Evolutionary conservation across 2,329 filamentous ascomycete genomes (phyloP).

Genomic region (Ceratocystis cacaofunesta): DNA sequence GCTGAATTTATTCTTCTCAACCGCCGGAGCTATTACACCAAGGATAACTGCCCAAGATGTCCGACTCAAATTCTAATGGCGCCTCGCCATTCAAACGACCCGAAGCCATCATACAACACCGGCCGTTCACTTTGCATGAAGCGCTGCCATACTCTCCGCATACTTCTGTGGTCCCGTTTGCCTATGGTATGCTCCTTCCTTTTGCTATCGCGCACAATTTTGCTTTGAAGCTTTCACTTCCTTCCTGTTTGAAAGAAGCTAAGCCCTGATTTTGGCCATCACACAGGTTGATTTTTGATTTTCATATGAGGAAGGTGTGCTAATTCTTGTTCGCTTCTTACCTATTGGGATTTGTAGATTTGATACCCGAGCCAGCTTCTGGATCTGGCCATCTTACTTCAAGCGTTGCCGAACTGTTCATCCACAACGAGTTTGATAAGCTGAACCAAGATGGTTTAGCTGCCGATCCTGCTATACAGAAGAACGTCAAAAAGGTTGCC

Average conservation of each 20-base stretch:
- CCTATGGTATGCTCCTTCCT: slow-evolving; percentile 40
- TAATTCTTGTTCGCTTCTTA: slow-evolving; percentile 1
- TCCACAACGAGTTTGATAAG: slow-evolving; percentile 42
- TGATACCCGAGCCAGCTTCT: slow-evolving; percentile 50
- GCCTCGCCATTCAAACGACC: slow-evolving; percentile 11
- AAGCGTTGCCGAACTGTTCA: slow-evolving; percentile 37
- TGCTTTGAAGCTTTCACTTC: neutral
- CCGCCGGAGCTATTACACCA: neutral
- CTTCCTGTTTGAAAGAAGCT: neutral
- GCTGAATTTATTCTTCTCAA: neutral
- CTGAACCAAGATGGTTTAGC: slow-evolving; percentile 53
- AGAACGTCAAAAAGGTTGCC: slow-evolving; percentile 54
- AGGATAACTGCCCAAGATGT: slow-evolving; percentile 1
- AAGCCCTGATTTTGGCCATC: neutral
- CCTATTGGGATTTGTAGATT: slow-evolving; percentile 31
- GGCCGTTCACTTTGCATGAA: slow-evolving; percentile 53
- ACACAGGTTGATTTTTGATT: slow-evolving; percentile 1
- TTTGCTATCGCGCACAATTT: neutral
- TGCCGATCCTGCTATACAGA: slow-evolving; percentile 42
- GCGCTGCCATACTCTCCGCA: slow-evolving; percentile 72
- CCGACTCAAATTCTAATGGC: slow-evolving; percentile 12
- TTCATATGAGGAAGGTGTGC: slow-evolving; percentile 13
- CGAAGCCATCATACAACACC: slow-evolving; percentile 16
- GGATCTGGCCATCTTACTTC: slow-evolving; percentile 40
- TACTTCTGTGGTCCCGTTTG: slow-evolving; percentile 64